Conservation (phyloP, 257 asterid genomes). For the Osmanthus fragrans region DNA sequence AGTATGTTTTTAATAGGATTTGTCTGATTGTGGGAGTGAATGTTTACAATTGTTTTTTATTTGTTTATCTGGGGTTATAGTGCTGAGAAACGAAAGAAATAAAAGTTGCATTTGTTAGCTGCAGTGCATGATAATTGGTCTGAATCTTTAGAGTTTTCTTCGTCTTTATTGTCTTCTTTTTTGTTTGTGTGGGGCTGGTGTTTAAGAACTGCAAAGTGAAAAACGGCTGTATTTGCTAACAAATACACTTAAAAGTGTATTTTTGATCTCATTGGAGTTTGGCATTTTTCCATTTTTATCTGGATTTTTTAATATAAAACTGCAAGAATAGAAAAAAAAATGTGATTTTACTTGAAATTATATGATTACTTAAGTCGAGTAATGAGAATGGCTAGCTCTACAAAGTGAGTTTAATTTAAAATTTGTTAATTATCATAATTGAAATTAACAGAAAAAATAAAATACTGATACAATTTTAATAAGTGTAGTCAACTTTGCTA, state of each 20-base stretch:
- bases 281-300: background rate
- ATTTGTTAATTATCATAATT: too few relatives aligned
- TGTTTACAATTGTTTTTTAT: too few relatives aligned
- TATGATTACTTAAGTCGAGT: too few relatives aligned
- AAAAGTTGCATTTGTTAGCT: background rate
- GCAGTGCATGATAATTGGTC: background rate
- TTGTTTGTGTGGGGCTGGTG: background rate
- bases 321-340: background rate
- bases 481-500: too few relatives aligned
- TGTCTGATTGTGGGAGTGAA: background rate
- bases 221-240: background rate
- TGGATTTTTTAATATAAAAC: background rate
- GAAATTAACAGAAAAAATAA: background rate
- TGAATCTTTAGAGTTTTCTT: background rate
- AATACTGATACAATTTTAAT: too few relatives aligned
- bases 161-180: background rate
- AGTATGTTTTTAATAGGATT: background rate
- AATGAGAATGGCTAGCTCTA: too few relatives aligned
- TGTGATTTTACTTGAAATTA: too few relatives aligned
- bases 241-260: background rate
- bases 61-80: background rate
- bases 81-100: constrained; percentile 1
- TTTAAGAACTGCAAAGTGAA: background rate
- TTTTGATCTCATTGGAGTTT: too few relatives aligned
- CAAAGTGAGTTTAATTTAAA: too few relatives aligned